phyloP scores from a whole-genome alignment of 2,329 filamentous ascomycete genomes.

The Aspergillus versicolor region DNA sequence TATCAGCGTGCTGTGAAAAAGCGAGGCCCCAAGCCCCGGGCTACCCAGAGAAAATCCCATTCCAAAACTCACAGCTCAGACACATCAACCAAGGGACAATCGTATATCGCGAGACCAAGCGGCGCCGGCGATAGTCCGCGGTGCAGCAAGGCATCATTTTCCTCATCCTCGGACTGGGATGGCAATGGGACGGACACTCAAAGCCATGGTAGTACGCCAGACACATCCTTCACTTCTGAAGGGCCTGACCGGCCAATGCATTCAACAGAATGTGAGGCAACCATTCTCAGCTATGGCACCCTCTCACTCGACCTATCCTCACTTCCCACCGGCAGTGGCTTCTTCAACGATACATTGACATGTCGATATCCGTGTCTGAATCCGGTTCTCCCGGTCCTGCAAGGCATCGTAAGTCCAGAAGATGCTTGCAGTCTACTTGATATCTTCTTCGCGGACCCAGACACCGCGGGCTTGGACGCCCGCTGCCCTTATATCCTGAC shows the following conservation, averaged over 20 bases:
- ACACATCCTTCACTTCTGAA: too few species aligned
- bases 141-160: not conserved
- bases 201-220: too few species aligned
- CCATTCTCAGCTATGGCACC: not conserved
- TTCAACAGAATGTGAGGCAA: too few species aligned
- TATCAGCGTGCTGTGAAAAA: conserved; percentile 25
- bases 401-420: conserved; percentile 38
- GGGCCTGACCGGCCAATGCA: too few species aligned
- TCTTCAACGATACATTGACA: too few species aligned
- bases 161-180: not conserved
- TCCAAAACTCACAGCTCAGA: too few species aligned
- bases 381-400: conserved; percentile 41
- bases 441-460: conserved; percentile 45
- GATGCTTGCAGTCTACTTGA: conserved; percentile 51
- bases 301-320: not conserved
- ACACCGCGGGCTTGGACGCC: conserved; percentile 40
- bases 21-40: conserved; percentile 18
- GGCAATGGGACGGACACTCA: not conserved
- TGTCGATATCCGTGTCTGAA: conserved; percentile 41
- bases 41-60: too few species aligned
- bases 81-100: too few species aligned
- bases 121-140: not conserved
- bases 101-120: not conserved
- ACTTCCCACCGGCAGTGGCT: not conserved
- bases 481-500: conserved; percentile 52